A percentile compares a stretch with the other conserved stretches of the same genome.
Conservation (phyloP, 768 basidiomycete genomes). For the Tylopilus cervinicoccineus region DNA sequence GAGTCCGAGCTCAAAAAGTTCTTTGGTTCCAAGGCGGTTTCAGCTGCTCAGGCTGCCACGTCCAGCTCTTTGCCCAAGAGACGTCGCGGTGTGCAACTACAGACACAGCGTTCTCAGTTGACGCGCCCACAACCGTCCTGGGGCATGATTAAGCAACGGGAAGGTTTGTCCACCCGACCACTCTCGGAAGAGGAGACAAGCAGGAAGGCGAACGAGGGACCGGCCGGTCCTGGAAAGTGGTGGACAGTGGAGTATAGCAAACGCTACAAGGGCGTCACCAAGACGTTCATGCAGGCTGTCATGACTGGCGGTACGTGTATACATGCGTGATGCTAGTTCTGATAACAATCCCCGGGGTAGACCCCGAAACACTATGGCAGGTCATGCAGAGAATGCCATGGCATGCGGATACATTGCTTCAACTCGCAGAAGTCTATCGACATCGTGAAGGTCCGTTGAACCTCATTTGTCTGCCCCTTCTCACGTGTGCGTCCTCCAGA, state of each 20-base stretch:
- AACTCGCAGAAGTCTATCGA: slow-evolving; percentile 34
- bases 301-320: slow-evolving; percentile 67
- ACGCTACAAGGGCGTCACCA: slow-evolving; percentile 77
- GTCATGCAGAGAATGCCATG: slow-evolving; percentile 78
- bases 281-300: slow-evolving; percentile 77
- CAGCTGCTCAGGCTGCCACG: slow-evolving; percentile 46
- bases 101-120: slow-evolving; percentile 59
- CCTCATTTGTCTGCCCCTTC: neutral
- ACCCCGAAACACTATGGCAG: slow-evolving; percentile 74
- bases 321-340: neutral
- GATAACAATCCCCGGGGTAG: slow-evolving; percentile 32
- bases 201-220: slow-evolving; percentile 40
- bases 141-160: slow-evolving; percentile 65
- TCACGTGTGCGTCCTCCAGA: slow-evolving; percentile 41
- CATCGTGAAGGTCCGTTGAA: slow-evolving; percentile 76
- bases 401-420: slow-evolving; percentile 81
- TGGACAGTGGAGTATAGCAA: slow-evolving; percentile 88
- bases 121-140: slow-evolving; percentile 74
- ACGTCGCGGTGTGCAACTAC: slow-evolving; percentile 35
- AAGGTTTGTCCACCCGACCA: slow-evolving; percentile 66
- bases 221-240: slow-evolving; percentile 63
- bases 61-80: slow-evolving; percentile 34
- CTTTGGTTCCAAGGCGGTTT: slow-evolving; percentile 88
- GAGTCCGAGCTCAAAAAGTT: slow-evolving; percentile 91
- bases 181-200: slow-evolving; percentile 53